Base-by-base conservation (phyloP, 1,284 basidiomycete genomes). In the Pholiota adiposa region DNA sequence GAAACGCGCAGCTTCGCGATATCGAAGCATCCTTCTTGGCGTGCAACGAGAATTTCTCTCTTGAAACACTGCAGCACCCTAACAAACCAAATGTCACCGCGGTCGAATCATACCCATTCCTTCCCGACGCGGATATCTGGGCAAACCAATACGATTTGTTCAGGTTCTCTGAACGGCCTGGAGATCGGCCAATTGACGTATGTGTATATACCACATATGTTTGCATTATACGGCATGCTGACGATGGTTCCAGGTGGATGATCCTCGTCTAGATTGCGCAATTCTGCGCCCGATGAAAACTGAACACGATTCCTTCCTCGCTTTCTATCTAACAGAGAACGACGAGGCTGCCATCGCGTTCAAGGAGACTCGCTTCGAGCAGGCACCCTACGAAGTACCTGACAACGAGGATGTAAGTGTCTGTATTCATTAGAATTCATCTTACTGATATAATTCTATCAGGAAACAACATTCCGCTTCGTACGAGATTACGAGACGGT, bases 91-190 rank as follows among this genome's bases (percentile, higher is more conserved):
- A 84, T 51, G 79, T 96, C 18, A 86, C 82, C 0, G 94, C 94
- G 0, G 84, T 94, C 36, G 92, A 94, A 67, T 89, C 88, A 4
- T 97, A 89, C 74, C 91, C 96, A 67, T 79, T 97, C 58, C 81
- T 96, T 25, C 96, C 96, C 0, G 94, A 97, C 69, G 83, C 84
- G 2, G 89, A 93, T 56, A 88, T 94, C 25, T 97, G 94, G 93
- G 85, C 91, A 49, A 96, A 95, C 71, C 87, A 90, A 61, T 96
- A 96, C 72, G 92, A 95, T 68, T 73, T 97, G 60, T 91, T 97
- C 79, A 82, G 89, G 63, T 97, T 96, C 71, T 89, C 89, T 11
- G 95, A 97, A 71, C 80, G 94, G 19, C 96, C 96, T 19, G 92
- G 93, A 11, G 91, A 94, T 55, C 80, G 87, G 40, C 67, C 83